Conservation (phyloP, 2,329 filamentous ascomycete genomes). For the Phyllosticta paracitricarpa region DNA sequence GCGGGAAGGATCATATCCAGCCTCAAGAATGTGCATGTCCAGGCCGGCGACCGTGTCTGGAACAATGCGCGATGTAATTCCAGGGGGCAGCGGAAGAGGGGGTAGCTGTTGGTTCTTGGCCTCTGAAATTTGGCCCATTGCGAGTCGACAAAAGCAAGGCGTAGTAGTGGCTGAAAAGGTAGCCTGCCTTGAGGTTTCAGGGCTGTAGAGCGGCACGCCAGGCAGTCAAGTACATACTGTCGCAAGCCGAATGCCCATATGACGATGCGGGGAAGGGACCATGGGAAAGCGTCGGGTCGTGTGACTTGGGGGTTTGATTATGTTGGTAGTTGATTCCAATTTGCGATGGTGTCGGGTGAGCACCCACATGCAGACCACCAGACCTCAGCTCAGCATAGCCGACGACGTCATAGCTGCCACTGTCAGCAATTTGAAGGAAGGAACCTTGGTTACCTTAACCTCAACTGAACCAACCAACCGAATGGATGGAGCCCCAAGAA, state of each 20-base stretch:
- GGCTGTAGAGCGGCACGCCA: not conserved
- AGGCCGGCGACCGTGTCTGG: conserved; percentile 46
- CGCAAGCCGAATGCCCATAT: not conserved
- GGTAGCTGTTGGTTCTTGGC: conserved; percentile 16
- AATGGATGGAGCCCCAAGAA: no score
- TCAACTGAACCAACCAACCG: no score
- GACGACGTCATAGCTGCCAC: not conserved
- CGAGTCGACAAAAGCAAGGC: not conserved
- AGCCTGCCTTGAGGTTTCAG: not conserved
- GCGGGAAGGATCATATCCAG: conserved; percentile 34
- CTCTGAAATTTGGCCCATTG: not conserved
- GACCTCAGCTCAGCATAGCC: no score
- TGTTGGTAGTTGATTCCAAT: no score
- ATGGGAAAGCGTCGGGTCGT: not conserved
- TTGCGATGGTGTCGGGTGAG: not conserved
- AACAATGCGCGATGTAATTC: conserved; percentile 47
- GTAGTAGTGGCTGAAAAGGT: not conserved
- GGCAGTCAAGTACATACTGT: not conserved
- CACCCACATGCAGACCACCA: no score
- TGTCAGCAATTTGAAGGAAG: not conserved
- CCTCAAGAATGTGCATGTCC: conserved; percentile 51
- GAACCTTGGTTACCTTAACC: no score
- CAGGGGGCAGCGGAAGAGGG: conserved; percentile 45
- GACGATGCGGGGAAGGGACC: not conserved
- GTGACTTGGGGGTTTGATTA: not conserved